A percentile compares a stretch with the other conserved stretches of the same genome.
Conservation (phyloP, 352 stramenopile species). For the Elongisporangium undulatum region DNA sequence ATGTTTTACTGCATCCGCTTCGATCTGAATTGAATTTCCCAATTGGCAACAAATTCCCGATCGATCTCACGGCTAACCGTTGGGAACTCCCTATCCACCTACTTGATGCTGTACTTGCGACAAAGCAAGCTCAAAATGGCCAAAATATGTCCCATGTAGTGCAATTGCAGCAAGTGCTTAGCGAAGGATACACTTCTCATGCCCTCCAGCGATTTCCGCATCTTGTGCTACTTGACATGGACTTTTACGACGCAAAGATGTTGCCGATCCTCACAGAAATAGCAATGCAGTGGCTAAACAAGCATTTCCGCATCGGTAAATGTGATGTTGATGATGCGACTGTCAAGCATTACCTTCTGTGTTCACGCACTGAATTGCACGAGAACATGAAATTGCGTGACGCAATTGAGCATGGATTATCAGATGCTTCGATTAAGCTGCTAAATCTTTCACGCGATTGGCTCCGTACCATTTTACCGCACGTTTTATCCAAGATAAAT, state of each 20-base stretch:
- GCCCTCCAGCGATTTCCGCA: slow-evolving; percentile 97
- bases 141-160: background rate
- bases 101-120: slow-evolving; percentile 92
- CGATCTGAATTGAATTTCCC: slow-evolving; percentile 91
- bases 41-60: slow-evolving; percentile 89
- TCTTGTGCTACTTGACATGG: slow-evolving; percentile 95
- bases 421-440: slow-evolving; percentile 93
- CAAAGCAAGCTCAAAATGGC: slow-evolving; percentile 9
- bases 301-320: slow-evolving; percentile 91
- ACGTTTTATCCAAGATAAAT: slow-evolving; percentile 99
- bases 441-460: slow-evolving; percentile 98
- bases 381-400: slow-evolving; percentile 71
- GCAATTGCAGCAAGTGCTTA: slow-evolving; percentile 87
- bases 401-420: slow-evolving; percentile 70
- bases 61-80: slow-evolving; percentile 86
- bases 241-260: slow-evolving; percentile 94
- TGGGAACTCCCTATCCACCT: slow-evolving; percentile 93
- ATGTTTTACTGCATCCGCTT: slow-evolving; percentile 89
- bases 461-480: slow-evolving; percentile 96
- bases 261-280: slow-evolving; percentile 92
- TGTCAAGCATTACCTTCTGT: slow-evolving; percentile 69
- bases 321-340: slow-evolving; percentile 86
- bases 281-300: slow-evolving; percentile 76
- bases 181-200: slow-evolving; percentile 90
- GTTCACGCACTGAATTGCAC: slow-evolving; percentile 50